Conservation (phyloP, 306 rosid species). For the Cucumis hystrix region DNA sequence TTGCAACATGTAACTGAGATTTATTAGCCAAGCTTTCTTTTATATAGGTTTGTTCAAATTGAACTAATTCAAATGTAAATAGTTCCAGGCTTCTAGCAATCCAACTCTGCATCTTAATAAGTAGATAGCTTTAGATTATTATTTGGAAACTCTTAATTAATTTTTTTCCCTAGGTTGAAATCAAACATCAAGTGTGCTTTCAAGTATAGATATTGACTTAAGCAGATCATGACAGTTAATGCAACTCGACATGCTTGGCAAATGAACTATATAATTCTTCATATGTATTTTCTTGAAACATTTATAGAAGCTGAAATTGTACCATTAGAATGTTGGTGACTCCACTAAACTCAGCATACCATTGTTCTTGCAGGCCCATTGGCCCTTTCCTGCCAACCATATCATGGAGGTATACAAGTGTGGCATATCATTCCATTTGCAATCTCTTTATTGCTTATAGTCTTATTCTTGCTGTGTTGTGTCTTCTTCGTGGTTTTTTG, state of each 20-base stretch:
- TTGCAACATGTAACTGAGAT: neutral
- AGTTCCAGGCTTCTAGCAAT: neutral
- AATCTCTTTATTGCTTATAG: neutral
- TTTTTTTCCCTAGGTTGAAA: neutral
- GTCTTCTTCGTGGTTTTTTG: neutral
- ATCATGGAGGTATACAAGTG: slow-evolving; percentile 57
- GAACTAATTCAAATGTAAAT: neutral
- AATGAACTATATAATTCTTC: neutral
- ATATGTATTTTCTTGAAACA: neutral
- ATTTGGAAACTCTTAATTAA: neutral
- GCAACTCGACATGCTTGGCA: neutral
- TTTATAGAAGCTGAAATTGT: neutral
- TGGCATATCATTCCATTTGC: neutral
- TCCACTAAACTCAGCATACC: slow-evolving; percentile 7
- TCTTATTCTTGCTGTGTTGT: neutral
- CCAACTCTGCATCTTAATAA: neutral
- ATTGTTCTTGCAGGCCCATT: slow-evolving; percentile 69
- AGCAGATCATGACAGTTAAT: neutral
- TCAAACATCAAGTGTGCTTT: neutral
- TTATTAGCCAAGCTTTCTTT: neutral
- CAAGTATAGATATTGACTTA: neutral
- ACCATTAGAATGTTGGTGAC: neutral
- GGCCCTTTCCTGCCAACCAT: slow-evolving; percentile 77
- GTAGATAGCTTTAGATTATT: neutral
- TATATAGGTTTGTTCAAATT: neutral